Conservation (phyloP, 768 basidiomycete species). For the Russula dissimulans region DNA sequence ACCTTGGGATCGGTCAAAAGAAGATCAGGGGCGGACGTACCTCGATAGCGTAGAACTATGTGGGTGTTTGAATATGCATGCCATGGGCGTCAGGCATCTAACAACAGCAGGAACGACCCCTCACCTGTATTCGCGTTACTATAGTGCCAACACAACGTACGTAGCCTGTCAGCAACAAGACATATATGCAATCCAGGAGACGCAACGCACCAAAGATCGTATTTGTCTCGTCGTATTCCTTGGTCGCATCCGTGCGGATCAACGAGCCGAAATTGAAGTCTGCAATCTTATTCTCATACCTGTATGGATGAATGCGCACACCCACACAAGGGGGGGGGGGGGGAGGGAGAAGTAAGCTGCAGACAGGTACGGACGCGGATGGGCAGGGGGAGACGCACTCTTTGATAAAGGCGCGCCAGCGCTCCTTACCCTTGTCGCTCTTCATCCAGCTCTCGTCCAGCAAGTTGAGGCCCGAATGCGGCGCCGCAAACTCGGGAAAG, state of each 20-base stretch:
- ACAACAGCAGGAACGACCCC: constrained; percentile 17
- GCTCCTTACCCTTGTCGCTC: constrained; percentile 73
- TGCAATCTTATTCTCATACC: constrained; percentile 84
- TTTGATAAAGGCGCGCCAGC: constrained; percentile 84
- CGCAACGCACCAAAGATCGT: constrained; percentile 76
- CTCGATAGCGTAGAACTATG: constrained; percentile 89
- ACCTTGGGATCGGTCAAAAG: neutral
- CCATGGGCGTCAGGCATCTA: neutral
- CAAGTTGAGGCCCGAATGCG: constrained; percentile 35
- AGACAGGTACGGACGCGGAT: too few species aligned
- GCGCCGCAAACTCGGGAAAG: constrained; percentile 67
- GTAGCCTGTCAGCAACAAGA: neutral
- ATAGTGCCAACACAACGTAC: neutral
- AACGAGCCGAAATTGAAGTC: constrained; percentile 97
- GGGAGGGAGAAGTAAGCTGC: neutral
- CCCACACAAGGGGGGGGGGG: neutral
- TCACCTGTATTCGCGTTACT: constrained; percentile 67
- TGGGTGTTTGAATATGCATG: neutral
- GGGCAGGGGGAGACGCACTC: constrained; percentile 34
- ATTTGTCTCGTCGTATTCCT: constrained; percentile 86
- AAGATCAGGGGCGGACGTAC: constrained; percentile 28
- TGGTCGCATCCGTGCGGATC: constrained; percentile 67
- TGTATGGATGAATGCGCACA: constrained; percentile 23
- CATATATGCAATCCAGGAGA: neutral
- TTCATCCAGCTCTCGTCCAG: constrained; percentile 94